A percentile compares a stretch with the other conserved stretches of the same genome.
These are phyloP conservation scores for Ceratocystis eucalypticola DNA, from an alignment of 2,329 filamentous ascomycete genomes.

Conservation along the genomic window DNA sequence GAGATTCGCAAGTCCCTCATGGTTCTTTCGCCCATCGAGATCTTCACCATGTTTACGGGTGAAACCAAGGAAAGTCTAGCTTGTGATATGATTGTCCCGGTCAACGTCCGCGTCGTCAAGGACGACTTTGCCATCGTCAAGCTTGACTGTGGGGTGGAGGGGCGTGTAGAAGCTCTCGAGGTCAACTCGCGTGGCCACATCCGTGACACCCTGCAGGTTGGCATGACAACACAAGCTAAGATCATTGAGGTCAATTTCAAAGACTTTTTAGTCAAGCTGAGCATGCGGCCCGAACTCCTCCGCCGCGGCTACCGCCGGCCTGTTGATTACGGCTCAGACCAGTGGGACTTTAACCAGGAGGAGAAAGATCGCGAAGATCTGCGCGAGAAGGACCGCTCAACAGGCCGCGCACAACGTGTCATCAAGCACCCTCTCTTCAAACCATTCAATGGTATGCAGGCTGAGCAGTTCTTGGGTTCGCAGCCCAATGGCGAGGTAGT, in stretches of 20 bases:
- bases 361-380: slow-evolving; percentile 67
- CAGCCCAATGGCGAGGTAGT: slow-evolving; percentile 81
- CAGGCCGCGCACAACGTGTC: slow-evolving; percentile 78
- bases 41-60: slow-evolving; percentile 94
- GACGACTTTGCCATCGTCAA: slow-evolving; percentile 87
- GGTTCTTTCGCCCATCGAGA: slow-evolving; percentile 55
- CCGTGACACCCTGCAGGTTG: slow-evolving; percentile 58
- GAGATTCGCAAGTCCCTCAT: slow-evolving; percentile 75
- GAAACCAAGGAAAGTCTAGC: slow-evolving; percentile 74
- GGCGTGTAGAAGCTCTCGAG: slow-evolving; percentile 69
- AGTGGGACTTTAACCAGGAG: slow-evolving; percentile 81
- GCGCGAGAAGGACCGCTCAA: slow-evolving; percentile 72
- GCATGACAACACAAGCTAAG: slow-evolving; percentile 81
- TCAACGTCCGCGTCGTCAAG: slow-evolving; percentile 76
- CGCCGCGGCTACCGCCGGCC: slow-evolving; percentile 56
- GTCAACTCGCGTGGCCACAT: slow-evolving; percentile 61
- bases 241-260: slow-evolving; percentile 78
- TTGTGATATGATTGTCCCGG: slow-evolving; percentile 84
- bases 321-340: slow-evolving; percentile 58
- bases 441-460: slow-evolving; percentile 81
- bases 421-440: slow-evolving; percentile 97
- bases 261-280: slow-evolving; percentile 69
- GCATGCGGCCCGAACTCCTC: slow-evolving; percentile 58
- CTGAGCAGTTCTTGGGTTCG: slow-evolving; percentile 82
- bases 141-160: slow-evolving; percentile 88